phyloP scores from a whole-genome alignment of 2,329 filamentous ascomycete genomes.

The Orbilia ellipsospora region DNA sequence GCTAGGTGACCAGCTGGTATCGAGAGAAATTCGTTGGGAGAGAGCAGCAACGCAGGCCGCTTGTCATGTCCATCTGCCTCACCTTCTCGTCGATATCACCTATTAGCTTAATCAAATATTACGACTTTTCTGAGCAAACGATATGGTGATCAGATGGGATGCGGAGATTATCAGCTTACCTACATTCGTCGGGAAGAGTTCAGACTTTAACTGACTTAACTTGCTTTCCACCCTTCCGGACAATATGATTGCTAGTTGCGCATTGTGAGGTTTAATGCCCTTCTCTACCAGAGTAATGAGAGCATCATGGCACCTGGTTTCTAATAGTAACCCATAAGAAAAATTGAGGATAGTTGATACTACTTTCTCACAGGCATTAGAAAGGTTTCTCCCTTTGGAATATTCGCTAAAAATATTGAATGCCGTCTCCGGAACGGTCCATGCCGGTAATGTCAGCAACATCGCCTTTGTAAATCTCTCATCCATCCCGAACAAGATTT shows the following conservation, averaged over 20 bases:
- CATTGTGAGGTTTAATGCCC: constrained; percentile 58
- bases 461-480: constrained; percentile 57
- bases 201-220: constrained; percentile 44
- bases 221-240: constrained; percentile 53
- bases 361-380: constrained; percentile 53
- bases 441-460: constrained; percentile 58
- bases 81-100: constrained; percentile 6
- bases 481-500: constrained; percentile 59
- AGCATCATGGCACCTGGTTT: constrained; percentile 58
- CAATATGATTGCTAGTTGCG: constrained; percentile 58
- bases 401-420: constrained; percentile 58
- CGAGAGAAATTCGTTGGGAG: constrained; percentile 53
- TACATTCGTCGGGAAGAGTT: constrained; percentile 56
- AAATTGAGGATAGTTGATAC: constrained; percentile 57
- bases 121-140: constrained; percentile 2
- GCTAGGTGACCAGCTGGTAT: constrained; percentile 58
- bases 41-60: constrained; percentile 30
- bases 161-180: constrained; percentile 41
- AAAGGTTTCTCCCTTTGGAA: constrained; percentile 51
- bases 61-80: constrained; percentile 40
- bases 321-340: constrained; percentile 58
- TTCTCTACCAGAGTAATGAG: constrained; percentile 59
- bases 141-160: background rate
- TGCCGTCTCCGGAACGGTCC: constrained; percentile 59
- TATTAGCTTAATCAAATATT: background rate